These are phyloP conservation scores for Sporothrix pseudoabietina DNA, from an alignment of 2,329 filamentous ascomycete species.

Conservation along the genomic window DNA sequence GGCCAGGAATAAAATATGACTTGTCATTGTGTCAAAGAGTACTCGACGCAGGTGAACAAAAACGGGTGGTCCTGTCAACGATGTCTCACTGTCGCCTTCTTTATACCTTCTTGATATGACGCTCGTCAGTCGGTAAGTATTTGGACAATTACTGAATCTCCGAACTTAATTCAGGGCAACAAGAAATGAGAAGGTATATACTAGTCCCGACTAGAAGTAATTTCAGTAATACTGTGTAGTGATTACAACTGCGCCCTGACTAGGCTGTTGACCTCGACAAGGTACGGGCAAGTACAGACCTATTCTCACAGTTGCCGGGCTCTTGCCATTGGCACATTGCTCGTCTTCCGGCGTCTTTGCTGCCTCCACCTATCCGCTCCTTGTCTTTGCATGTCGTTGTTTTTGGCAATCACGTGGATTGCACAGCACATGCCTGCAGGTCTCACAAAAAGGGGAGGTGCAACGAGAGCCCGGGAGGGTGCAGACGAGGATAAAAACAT, in stretches of 20 bases:
- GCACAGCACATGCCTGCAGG: background rate
- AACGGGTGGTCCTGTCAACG: background rate
- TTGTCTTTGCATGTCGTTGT: slow-evolving; percentile 10
- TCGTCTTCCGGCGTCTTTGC: background rate
- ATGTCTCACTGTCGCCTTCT: slow-evolving; percentile 6
- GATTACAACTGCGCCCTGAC: background rate
- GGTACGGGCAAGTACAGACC: background rate
- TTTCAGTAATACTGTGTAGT: background rate
- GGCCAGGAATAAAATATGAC: background rate
- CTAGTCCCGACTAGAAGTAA: background rate
- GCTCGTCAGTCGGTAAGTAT: background rate
- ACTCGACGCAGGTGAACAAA: background rate
- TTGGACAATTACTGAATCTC: background rate
- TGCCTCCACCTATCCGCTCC: slow-evolving; percentile 7
- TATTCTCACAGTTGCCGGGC: background rate
- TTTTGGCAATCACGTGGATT: slow-evolving; percentile 13
- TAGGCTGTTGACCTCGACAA: background rate
- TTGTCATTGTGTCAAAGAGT: slow-evolving; percentile 25
- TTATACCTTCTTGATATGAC: background rate
- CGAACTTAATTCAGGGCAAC: too few species aligned
- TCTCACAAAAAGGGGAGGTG: slow-evolving; percentile 15
- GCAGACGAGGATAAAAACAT: background rate
- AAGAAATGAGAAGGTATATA: background rate
- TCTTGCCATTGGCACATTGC: background rate
- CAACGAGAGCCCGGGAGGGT: background rate